Conservation (phyloP, 2,329 filamentous ascomycete genomes). For the Falciphora oryzae region DNA sequence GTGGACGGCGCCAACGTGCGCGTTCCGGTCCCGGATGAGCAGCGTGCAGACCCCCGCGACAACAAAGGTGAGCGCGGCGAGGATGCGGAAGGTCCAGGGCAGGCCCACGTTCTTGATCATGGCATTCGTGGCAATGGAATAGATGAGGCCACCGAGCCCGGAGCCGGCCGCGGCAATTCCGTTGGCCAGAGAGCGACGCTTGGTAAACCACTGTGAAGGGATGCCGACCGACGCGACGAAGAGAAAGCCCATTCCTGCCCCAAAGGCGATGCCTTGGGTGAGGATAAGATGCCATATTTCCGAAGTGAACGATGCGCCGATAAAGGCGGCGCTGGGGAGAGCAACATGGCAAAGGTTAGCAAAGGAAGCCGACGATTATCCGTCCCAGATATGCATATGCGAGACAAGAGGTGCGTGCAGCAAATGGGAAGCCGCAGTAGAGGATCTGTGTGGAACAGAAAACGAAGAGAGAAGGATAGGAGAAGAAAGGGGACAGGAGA, state of each 20-base stretch:
- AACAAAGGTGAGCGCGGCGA: constrained; percentile 57
- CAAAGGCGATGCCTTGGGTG: constrained; percentile 69
- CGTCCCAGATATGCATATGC: no score
- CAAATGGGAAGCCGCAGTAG: no score
- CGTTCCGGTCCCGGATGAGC: constrained; percentile 66
- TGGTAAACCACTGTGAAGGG: constrained; percentile 69
- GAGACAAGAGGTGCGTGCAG: no score
- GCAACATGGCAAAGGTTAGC: background rate
- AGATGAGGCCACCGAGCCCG: constrained; percentile 68
- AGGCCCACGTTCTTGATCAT: constrained; percentile 62
- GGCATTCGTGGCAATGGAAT: constrained; percentile 60
- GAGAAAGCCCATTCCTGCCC: constrained; percentile 70
- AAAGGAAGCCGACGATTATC: background rate
- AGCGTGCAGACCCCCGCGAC: constrained; percentile 60
- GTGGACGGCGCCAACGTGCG: constrained; percentile 61
- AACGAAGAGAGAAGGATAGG: background rate
- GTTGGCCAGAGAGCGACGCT: constrained; percentile 62
- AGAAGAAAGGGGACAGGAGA: constrained; percentile 6
- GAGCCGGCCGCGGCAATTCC: constrained; percentile 63
- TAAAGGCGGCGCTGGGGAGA: constrained; percentile 44
- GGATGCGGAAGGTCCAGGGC: constrained; percentile 60
- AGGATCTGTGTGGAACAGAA: no score
- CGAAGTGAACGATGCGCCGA: constrained; percentile 63
- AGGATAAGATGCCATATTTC: constrained; percentile 73
- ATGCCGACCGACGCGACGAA: constrained; percentile 66